Conservation (phyloP, 306 rosid species). For the Bauhinia variegata region DNA sequence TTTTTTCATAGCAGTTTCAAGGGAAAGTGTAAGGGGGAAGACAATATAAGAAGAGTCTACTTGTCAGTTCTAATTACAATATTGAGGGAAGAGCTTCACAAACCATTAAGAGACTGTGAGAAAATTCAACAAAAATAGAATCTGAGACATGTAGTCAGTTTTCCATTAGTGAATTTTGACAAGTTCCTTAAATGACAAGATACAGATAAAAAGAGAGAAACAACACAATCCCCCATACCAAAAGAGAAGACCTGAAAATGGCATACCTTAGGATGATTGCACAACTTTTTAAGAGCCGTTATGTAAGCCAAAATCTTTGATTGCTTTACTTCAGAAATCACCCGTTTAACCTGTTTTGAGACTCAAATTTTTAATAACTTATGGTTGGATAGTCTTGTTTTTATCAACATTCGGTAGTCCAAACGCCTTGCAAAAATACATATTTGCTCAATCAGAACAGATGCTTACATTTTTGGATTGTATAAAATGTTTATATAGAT, state of each 20-base stretch:
- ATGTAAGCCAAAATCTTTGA: conserved; percentile 95
- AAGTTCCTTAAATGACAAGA: not conserved
- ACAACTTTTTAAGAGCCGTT: conserved; percentile 89
- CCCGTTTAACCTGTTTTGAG: conserved; percentile 74
- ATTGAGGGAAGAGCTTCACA: conserved; percentile 16
- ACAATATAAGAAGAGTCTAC: not conserved
- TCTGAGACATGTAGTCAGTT: not conserved
- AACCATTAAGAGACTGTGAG: conserved; percentile 8
- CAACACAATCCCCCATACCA: not conserved
- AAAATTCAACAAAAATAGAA: not conserved
- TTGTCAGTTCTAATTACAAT: conserved; percentile 9
- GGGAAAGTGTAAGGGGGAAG: too few species aligned
- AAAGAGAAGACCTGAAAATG: conserved; percentile 13
- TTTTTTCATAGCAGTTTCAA: too few species aligned
- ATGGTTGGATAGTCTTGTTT: conserved; percentile 33
- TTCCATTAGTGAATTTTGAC: conserved; percentile 5
- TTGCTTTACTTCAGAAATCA: conserved; percentile 68
- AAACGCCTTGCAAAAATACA: conserved; percentile 24
- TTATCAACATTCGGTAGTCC: conserved; percentile 22
- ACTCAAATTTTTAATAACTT: conserved; percentile 30
- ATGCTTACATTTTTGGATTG: conserved; percentile 84
- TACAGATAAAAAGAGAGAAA: conserved; percentile 6
- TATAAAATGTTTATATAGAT: conserved; percentile 84
- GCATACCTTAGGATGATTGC: conserved; percentile 96
- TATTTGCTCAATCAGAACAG: conserved; percentile 34